These are phyloP conservation scores for Geotrichum klebahnii DNA, from an alignment of 1,139 yeast species.

Conservation along the genomic window DNA sequence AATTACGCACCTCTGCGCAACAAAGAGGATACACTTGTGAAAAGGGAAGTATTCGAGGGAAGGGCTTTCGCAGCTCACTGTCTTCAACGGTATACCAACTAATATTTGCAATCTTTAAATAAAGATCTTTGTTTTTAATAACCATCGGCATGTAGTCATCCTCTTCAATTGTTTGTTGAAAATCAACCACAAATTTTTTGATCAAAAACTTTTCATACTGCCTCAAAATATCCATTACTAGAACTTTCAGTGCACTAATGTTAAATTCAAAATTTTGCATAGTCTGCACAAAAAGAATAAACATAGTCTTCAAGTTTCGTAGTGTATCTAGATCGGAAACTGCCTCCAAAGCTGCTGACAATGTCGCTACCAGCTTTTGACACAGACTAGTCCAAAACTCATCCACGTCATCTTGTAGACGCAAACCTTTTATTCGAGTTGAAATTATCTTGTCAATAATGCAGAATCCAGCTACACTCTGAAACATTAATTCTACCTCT, in stretches of 20 bases:
- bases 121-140: slow-evolving; percentile 56
- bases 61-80: slow-evolving; percentile 42
- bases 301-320: slow-evolving; percentile 49
- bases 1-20: slow-evolving; percentile 67
- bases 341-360: slow-evolving; percentile 31
- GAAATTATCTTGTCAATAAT: slow-evolving; percentile 68
- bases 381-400: slow-evolving; percentile 74
- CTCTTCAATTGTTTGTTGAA: slow-evolving; percentile 58
- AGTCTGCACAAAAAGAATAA: slow-evolving; percentile 73
- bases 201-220: slow-evolving; percentile 57
- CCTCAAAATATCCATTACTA: slow-evolving; percentile 57
- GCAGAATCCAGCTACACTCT: slow-evolving; percentile 70
- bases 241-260: slow-evolving; percentile 57
- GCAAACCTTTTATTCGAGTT: slow-evolving; percentile 47
- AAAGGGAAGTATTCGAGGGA: slow-evolving; percentile 81
- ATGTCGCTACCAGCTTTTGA: slow-evolving; percentile 34
- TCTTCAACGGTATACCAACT: slow-evolving; percentile 59
- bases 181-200: slow-evolving; percentile 57
- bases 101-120: slow-evolving; percentile 56
- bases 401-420: slow-evolving; percentile 48
- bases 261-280: slow-evolving; percentile 69
- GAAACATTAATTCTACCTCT: slow-evolving; percentile 39
- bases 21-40: slow-evolving; percentile 84
- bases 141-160: slow-evolving; percentile 89
- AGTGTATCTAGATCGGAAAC: slow-evolving; percentile 40